Conservation (phyloP, 306 rosid species). For the Glycine soja region DNA sequence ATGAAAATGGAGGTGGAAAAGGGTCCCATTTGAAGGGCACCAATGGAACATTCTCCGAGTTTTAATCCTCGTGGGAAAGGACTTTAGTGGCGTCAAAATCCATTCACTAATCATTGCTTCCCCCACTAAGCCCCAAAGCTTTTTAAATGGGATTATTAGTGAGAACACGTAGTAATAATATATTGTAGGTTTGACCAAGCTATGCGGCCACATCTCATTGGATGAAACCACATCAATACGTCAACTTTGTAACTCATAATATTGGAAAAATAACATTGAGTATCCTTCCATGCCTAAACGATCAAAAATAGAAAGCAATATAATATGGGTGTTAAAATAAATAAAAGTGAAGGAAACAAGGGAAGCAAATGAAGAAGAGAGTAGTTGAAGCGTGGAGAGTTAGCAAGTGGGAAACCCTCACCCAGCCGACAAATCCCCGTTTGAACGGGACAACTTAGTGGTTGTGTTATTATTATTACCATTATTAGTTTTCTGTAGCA, state of each 20-base stretch:
- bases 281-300: not conserved
- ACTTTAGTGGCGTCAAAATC: conserved; percentile 65
- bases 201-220: conserved; percentile 47
- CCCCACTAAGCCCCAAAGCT: conserved; percentile 59
- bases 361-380: not conserved
- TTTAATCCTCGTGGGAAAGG: conserved; percentile 56
- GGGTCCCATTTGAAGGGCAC: conserved; percentile 63
- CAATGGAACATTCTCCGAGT: conserved; percentile 65
- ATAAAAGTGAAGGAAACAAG: not conserved
- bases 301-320: not conserved
- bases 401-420: conserved; percentile 48
- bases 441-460: conserved; percentile 50
- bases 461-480: not conserved
- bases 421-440: conserved; percentile 64
- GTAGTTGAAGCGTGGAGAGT: conserved; percentile 13
- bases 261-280: conserved; percentile 13
- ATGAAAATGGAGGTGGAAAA: conserved; percentile 27
- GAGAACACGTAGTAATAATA: conserved; percentile 31
- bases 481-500: not conserved
- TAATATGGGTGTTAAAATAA: not conserved
- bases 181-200: conserved; percentile 55
- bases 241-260: conserved; percentile 48
- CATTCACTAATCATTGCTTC: conserved; percentile 70
- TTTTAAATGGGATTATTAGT: conserved; percentile 34
- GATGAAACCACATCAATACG: conserved; percentile 52